Conservation (phyloP, 2,329 filamentous ascomycete species). For the Magnaporthiopsis rhizophila region DNA sequence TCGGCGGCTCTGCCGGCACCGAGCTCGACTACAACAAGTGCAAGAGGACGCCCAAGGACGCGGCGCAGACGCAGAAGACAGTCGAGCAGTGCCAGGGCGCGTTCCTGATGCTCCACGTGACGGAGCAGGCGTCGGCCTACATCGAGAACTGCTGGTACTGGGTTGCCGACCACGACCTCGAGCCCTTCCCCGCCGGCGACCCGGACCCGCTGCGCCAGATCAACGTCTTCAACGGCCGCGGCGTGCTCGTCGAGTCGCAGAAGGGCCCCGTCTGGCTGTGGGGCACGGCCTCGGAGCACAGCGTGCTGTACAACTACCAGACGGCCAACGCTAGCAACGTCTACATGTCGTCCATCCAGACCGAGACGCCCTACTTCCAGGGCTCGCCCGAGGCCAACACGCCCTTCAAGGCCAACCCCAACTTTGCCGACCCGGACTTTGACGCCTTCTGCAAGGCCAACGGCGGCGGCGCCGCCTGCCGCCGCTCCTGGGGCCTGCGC, state of each 20-base stretch:
- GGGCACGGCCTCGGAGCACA: conserved; percentile 64
- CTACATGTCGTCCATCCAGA: conserved; percentile 78
- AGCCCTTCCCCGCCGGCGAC: conserved; percentile 55
- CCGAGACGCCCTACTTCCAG: conserved; percentile 85
- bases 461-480: conserved; percentile 36
- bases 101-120: conserved; percentile 63
- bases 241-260: conserved; percentile 67
- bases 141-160: conserved; percentile 88
- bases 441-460: conserved; percentile 40
- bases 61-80: conserved; percentile 37
- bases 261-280: conserved; percentile 74
- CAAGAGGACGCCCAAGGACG: conserved; percentile 61
- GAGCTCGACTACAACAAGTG: conserved; percentile 73
- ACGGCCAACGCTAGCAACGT: conserved; percentile 68
- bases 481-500: conserved; percentile 71
- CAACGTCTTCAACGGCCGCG: conserved; percentile 82
- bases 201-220: conserved; percentile 44
- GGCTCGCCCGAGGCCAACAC: conserved; percentile 66
- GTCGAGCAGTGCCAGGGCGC: conserved; percentile 62
- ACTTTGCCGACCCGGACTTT: conserved; percentile 64
- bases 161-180: conserved; percentile 86
- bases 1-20: conserved; percentile 81
- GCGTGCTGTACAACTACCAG: conserved; percentile 75
- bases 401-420: conserved; percentile 52
- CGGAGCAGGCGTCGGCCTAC: conserved; percentile 55